phyloP scores from a whole-genome alignment of 139 green algal species.

The Gonium pectorale region DNA sequence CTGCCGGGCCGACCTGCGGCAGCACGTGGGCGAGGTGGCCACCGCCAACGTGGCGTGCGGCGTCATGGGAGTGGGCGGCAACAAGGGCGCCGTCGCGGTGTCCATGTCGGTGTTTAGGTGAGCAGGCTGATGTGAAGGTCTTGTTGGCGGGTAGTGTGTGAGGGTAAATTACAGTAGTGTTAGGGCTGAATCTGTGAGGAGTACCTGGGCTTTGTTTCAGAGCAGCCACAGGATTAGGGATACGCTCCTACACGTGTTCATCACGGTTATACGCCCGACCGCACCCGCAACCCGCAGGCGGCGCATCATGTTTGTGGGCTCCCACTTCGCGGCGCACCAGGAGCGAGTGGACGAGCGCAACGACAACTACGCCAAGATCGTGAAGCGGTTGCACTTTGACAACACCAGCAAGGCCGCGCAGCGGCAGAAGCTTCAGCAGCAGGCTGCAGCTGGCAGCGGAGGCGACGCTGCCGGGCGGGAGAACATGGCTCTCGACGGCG shows the following conservation, averaged over 20 bases:
- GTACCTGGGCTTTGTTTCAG: no score
- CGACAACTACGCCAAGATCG: constrained; percentile 87
- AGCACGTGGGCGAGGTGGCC: constrained; percentile 80
- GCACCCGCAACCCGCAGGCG: no score
- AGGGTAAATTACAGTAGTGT: no score
- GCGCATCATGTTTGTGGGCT: constrained; percentile 79
- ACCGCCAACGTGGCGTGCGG: constrained; percentile 90
- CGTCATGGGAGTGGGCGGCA: constrained; percentile 92
- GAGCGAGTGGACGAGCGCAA: constrained; percentile 84
- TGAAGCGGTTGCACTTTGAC: constrained; percentile 79
- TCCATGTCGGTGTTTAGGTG: constrained; percentile 86
- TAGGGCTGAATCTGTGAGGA: no score
- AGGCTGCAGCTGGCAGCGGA: no score
- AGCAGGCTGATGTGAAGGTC: no score
- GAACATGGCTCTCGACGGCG: no score
- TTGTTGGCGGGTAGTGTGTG: no score
- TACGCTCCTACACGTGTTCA: no score
- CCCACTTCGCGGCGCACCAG: constrained; percentile 96
- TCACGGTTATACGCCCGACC: no score
- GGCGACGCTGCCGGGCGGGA: no score
- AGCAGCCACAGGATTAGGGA: no score
- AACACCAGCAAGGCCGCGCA: constrained; percentile 53
- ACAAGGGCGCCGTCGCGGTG: constrained; percentile 95
- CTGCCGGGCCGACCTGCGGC: constrained; percentile 29
- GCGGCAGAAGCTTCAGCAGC: constrained; percentile 30